Base-by-base conservation (phyloP, 1,139 yeast genomes). In the Yamadazyma aaseri region DNA sequence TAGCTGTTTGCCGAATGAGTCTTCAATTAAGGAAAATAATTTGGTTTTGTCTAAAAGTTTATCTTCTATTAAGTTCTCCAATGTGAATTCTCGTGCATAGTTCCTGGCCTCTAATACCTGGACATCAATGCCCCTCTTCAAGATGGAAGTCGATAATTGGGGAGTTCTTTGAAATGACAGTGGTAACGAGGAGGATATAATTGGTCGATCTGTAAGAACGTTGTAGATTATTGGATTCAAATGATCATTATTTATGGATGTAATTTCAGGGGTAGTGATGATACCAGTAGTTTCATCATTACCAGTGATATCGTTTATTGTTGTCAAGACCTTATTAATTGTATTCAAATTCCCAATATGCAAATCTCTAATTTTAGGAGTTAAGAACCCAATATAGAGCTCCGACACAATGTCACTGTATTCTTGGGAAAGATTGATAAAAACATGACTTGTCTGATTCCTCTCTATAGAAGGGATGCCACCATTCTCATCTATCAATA, bases 111-210 rank as follows among this genome's bases (percentile, higher is more conserved):
- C 72, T 29, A 76, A 63, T 3, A 77, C 70, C 22, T 62, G 61
- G 0, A 92, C 85, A 6, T 79, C 73, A 29, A 85, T 71, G 0
- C 98, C 98, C 41, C 76, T 79, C 39, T 90, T 81, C 7, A 90
- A 56, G 2, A 92, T 77, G 0, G 97, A 85, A 0, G 98, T 92
- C 17, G 81, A 76, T 12, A 82, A 57, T 25, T 68, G 70, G 1
- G 86, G 86, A 0, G 89, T 81, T 32, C 79, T 65, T 33, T 70
- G 66, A 40, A 76, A 72, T n/a, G 79, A 65, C 26, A 86, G 79
- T 0, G 98, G 97, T 28, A 92, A 65, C 0, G 97, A 90, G 0
- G 97, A 87, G 0, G 97, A 87, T 11, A 92, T 81, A n/a, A 87
- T 73, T 1, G 97, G 89, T 35, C 97, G 67, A 55, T 92, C 97